A percentile compares a stretch with the other conserved stretches of the same genome.
These are phyloP conservation scores for Arthrobotrys megalospora DNA, from an alignment of 2,329 filamentous ascomycete species.

Conservation along the genomic window DNA sequence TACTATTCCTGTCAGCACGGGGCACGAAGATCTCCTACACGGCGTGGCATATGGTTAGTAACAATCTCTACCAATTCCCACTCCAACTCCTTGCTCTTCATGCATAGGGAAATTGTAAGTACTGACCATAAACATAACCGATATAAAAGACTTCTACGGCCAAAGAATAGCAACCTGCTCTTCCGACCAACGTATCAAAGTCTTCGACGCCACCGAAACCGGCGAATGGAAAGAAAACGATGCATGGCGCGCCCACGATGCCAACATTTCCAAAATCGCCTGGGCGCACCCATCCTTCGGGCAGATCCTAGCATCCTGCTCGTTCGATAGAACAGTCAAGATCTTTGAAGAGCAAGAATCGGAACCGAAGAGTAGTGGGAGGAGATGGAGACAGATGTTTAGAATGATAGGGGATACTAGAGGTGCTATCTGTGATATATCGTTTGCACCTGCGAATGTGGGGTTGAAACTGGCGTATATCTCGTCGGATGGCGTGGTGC, in stretches of 20 bases:
- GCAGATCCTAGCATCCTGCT: constrained; percentile 65
- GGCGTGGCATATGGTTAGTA: constrained; percentile 64
- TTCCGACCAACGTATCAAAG: constrained; percentile 65
- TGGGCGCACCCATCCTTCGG: constrained; percentile 65
- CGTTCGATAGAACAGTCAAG: constrained; percentile 64
- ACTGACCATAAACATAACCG: not conserved
- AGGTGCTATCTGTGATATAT: constrained; percentile 64
- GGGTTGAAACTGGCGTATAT: constrained; percentile 65
- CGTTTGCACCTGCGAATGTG: constrained; percentile 63
- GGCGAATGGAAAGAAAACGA: constrained; percentile 65
- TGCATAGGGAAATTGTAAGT: constrained; percentile 1
- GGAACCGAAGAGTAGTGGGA: constrained; percentile 56
- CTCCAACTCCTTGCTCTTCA: not conserved
- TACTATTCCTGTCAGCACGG: constrained; percentile 63
- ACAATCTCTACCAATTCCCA: not conserved
- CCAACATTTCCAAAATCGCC: constrained; percentile 64
- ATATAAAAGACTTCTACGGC: constrained; percentile 64
- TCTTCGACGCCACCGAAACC: constrained; percentile 64
- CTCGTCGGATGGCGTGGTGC: constrained; percentile 63
- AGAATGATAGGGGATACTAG: constrained; percentile 64
- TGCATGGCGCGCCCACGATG: constrained; percentile 65
- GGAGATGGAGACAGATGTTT: constrained; percentile 64
- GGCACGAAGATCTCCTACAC: constrained; percentile 65
- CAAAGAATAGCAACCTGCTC: constrained; percentile 65
- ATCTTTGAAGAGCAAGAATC: constrained; percentile 65